Base-by-base conservation (phyloP, 2,329 filamentous ascomycete species). In the Penicillium sp. region DNA sequence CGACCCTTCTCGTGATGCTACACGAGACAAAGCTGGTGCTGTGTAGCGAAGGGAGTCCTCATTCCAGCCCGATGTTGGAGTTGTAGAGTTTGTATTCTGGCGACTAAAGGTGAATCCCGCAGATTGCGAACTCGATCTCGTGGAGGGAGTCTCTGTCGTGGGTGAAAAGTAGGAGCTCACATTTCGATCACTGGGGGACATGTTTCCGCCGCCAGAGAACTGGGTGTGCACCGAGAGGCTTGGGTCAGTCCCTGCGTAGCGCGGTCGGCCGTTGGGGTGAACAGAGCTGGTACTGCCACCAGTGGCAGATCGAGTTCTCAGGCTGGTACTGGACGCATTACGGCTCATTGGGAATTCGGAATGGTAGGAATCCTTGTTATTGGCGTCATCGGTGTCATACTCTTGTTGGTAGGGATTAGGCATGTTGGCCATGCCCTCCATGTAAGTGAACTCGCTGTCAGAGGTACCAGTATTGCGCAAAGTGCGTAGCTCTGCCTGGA, bases 101-200 rank as follows among this genome's bases (percentile, higher is more conserved):
- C 91, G 87, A 47, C 91, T 87, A 67, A 96, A 95, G 1, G 86
- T 84, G 65, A 91, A 95, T 69, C 91, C 86, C 7, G 47, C 47
- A 42, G 77, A 79, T 58, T 79, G 77, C 35, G 77, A 78, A 58
- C 76, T 79, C 13, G 77, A 79, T 51, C 77, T 67, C 16, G 76
- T 74, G 4, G 89, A 91, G 5, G 89, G 67, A 11, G 77, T 74
- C 55, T 97, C 92, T 32, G 81, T 83, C 0, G 81, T 83, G 0
- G 94, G 94, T 0, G 93, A 97, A 73, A 99, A 99, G 74, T 97
- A 97, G 3, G 92, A 97, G 55, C 91, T 90, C n/a, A 79, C 83
- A 34, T 78, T 79, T 47, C 83, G 80, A 18, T 83, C 78, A 26
- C 79, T 78, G 1, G 90, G 88, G 13, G 88, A 90, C 48, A 77